Evolutionary conservation across 164 flowering plant species (phyloP), one percentile per base, ranked within the genome.

Genomic region (Macadamia tetraphylla): DNA sequence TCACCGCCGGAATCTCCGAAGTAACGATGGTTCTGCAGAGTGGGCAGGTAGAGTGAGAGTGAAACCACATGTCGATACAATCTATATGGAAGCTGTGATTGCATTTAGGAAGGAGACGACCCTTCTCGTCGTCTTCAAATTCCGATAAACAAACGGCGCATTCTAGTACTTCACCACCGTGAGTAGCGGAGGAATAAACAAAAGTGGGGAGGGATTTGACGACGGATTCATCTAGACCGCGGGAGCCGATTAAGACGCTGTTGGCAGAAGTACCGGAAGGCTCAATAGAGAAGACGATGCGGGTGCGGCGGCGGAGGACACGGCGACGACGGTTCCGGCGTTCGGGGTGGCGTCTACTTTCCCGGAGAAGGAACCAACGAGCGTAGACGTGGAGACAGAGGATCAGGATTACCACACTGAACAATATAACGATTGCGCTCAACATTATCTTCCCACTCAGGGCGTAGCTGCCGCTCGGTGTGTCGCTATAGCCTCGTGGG

Each of bases 11-110:
- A 12, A 48, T 42, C 49, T 61, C 55, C 17, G 55, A 31, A 0
- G 70, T 79, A 6, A 84, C 86, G 7, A 84, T 78, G 9, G 82
- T 31, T 58, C 95, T 77, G 62, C 95, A 87, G 58, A 87, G 80
- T 0, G 95, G 92, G 71, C 95, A 89, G 1, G 83, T 87, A 57
- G 87, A 81, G 75, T 87, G 90, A 17, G 92, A 83, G 31, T 80
- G 82, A 67, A 89, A 83, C 95, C 95, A 89, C 92, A 86, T 86
- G 70, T 87, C 90, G 11, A 89, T 86, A 52, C 95, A 89, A 1
- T 75, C 89, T 0, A 70, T 67, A 55, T 89, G 94, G 66, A 89
- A 89, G 46, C 74, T 63, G 68, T 89, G 94, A 15, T 71, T 75
- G 64, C 95, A 89, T 29, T 79, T 78, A 17, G 92, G 88, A 6